Evolutionary conservation across 202 grass and related monocot species (phyloP), one percentile per base, ranked within the genome.

Genomic region (Zizania palustris): DNA sequence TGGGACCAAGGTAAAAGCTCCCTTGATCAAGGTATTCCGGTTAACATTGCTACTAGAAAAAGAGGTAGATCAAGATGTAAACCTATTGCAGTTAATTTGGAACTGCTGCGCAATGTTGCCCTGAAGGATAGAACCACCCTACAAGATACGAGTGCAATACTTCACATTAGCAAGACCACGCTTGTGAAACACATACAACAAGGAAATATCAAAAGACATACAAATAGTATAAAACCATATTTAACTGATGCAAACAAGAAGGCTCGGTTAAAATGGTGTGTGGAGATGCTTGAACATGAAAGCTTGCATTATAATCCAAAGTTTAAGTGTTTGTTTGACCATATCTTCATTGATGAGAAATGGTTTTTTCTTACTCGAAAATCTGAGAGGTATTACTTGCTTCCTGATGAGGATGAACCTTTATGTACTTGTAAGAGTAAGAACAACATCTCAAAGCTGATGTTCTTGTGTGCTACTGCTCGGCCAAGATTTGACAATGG

Each of bases 301-400:
- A 57, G 69, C 4, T 41, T 41, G 18, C 44, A 0, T 0, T 5
- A 57, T 41, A 6, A 71, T 54, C 69, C 50, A 20, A 55, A 5
- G 10, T 72, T 57, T 56, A 57, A 21, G 18, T n/a, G 37, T 3
- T 9, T 49, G 11, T 48, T 46, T 68, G 42, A 68, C 7, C 1
- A 14, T 68, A 43, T 68, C 28, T 68, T 33, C 11, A 68, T 68
- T 44, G 39, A 66, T 44, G 58, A 61, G 5, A 61, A 61, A 13
- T 61, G 58, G 58, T 61, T 61, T 28, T 14, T 13, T 6, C 60
- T 62, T 38, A 38, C 34, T 37, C 37, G 60, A 62, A 67, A 67
- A 67, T 45, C 65, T 13, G 19, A 46, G 19, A 66, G 18, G 15
- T 66, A 66, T 21, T 44, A 45, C 39, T 0, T 45, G 18, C 40